Percentiles rank a stretch among this genome's conserved stretches.
Conservation (phyloP, 768 basidiomycete species). For the Pleurotus sapidus region DNA sequence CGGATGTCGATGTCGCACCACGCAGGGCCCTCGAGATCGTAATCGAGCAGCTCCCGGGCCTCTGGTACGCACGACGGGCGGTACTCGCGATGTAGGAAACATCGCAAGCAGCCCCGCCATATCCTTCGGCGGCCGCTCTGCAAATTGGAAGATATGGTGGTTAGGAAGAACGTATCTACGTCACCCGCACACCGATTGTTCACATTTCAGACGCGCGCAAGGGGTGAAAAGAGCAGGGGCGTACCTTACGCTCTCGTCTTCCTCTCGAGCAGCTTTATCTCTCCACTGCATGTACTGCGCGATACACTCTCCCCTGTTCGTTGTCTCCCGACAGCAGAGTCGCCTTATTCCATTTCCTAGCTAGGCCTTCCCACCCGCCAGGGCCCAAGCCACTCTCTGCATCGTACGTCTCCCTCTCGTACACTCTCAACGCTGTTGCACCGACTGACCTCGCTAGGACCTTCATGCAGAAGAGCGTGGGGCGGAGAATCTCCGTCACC, state of each 20-base stretch:
- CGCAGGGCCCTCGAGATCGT: constrained; percentile 33
- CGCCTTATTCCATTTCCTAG: constrained; percentile 81
- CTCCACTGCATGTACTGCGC: constrained; percentile 79
- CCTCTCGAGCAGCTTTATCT: constrained; percentile 71
- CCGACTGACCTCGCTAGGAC: constrained; percentile 71
- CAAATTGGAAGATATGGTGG: constrained; percentile 68
- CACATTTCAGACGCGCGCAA: neutral
- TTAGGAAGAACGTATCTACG: constrained; percentile 72
- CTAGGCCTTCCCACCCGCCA: constrained; percentile 75
- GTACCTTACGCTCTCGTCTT: constrained; percentile 84
- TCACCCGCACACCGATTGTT: neutral
- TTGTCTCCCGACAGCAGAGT: constrained; percentile 36
- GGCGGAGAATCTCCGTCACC: constrained; percentile 12
- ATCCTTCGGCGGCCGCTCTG: constrained; percentile 68
- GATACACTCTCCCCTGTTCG: constrained; percentile 61
- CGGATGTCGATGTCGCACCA: neutral
- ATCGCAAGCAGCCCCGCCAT: constrained; percentile 57
- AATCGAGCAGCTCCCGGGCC: constrained; percentile 61
- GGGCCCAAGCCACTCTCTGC: constrained; percentile 57
- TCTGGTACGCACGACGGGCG: constrained; percentile 59
- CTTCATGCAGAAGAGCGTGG: constrained; percentile 51
- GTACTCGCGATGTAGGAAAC: constrained; percentile 47
- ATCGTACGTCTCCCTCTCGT: constrained; percentile 72
- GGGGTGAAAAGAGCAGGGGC: neutral
- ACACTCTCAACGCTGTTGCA: constrained; percentile 74